A percentile compares a stretch with the other conserved stretches of the same genome.
Conservation (phyloP, 805 yeast species). For the Maudiozyma bulderi region DNA sequence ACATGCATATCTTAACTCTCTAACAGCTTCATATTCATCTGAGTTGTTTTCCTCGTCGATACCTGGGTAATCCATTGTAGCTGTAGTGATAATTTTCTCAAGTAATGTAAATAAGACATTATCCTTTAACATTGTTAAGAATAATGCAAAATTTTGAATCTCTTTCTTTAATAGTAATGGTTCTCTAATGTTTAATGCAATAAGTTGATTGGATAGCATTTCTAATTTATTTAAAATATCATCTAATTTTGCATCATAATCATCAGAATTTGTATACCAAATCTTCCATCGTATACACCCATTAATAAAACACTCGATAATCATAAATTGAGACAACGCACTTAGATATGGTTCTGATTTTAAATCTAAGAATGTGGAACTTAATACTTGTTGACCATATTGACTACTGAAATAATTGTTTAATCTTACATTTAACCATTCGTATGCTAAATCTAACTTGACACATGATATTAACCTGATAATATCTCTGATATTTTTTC, state of each 20-base stretch:
- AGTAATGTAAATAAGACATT: conserved; percentile 74
- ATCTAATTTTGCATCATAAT: conserved; percentile 43
- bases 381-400: conserved; percentile 56
- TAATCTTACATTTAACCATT: conserved; percentile 70
- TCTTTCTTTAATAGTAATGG: conserved; percentile 77
- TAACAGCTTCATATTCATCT: conserved; percentile 73
- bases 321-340: conserved; percentile 73
- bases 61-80: conserved; percentile 72
- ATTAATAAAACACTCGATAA: conserved; percentile 81
- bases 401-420: conserved; percentile 63
- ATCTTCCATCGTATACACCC: conserved; percentile 94
- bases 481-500: conserved; percentile 80
- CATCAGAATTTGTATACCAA: conserved; percentile 49
- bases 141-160: conserved; percentile 87
- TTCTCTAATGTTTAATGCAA: conserved; percentile 66
- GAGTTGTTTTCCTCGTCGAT: conserved; percentile 36
- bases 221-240: conserved; percentile 49
- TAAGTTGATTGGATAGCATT: conserved; percentile 59
- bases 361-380: conserved; percentile 42
- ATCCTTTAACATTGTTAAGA: conserved; percentile 81
- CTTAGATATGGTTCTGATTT: conserved; percentile 60
- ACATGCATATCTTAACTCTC: conserved; percentile 83
- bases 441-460: conserved; percentile 68
- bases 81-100: conserved; percentile 75
- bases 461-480: conserved; percentile 82